A percentile compares a stretch with the other conserved stretches of the same genome.
Evolutionary conservation across 2,329 filamentous ascomycete species (phyloP).

Genomic region (Graphilbum fragrans): DNA sequence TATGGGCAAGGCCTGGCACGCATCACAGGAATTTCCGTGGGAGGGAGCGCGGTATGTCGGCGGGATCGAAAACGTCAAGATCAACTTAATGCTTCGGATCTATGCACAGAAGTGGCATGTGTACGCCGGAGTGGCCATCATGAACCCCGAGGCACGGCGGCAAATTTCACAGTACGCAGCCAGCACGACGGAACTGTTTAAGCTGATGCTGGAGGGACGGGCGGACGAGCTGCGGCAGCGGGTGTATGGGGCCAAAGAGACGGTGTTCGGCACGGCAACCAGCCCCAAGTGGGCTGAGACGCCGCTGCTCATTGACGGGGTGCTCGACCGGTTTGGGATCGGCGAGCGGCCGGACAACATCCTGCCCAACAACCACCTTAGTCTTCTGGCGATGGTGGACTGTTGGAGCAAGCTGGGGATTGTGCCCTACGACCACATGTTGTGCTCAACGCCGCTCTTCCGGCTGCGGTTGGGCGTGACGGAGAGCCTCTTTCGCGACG

Average conservation of each 20-base stretch:
- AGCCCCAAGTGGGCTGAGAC: conserved; percentile 45
- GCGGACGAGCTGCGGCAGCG: conserved; percentile 59
- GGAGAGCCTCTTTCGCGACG: conserved; percentile 85
- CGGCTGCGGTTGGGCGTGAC: conserved; percentile 95
- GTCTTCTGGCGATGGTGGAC: conserved; percentile 90
- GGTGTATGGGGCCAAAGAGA: conserved; percentile 52
- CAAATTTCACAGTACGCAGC: conserved; percentile 93
- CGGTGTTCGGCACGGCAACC: conserved; percentile 66
- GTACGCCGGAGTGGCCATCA: conserved; percentile 90
- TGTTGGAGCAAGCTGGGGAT: conserved; percentile 94
- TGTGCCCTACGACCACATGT: conserved; percentile 98
- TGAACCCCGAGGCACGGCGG: conserved; percentile 83
- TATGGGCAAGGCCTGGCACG: conserved; percentile 97
- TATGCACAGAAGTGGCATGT: conserved; percentile 99
- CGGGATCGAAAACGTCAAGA: conserved; percentile 98
- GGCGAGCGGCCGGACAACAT: conserved; percentile 41
- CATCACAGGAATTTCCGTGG: conserved; percentile 93
- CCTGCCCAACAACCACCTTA: conserved; percentile 84
- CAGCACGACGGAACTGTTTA: conserved; percentile 88
- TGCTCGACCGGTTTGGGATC: conserved; percentile 82
- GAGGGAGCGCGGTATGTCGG: conserved; percentile 91
- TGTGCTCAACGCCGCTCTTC: conserved; percentile 95
- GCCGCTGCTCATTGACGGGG: conserved; percentile 65
- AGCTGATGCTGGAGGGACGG: conserved; percentile 87
- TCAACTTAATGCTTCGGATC: conserved; percentile 94